phyloP scores from a whole-genome alignment of 2,329 filamentous ascomycete genomes.

The Pseudocercospora cruenta region DNA sequence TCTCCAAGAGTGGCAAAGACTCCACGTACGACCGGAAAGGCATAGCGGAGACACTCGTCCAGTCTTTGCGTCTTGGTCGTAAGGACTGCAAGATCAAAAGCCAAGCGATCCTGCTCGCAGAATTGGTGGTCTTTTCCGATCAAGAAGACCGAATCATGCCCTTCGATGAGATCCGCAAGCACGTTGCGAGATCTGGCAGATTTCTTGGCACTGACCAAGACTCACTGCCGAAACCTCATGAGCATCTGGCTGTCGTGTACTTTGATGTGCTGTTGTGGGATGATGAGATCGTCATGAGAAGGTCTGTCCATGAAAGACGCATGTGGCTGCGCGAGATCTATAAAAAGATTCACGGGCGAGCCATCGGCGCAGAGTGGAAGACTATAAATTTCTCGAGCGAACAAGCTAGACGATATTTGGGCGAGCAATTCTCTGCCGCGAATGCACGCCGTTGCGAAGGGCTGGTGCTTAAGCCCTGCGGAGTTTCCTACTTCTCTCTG shows the following conservation, averaged over 20 bases:
- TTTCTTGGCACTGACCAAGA: constrained; percentile 71
- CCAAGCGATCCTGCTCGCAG: constrained; percentile 80
- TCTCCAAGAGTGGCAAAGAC: constrained; percentile 90
- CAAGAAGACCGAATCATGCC: constrained; percentile 66
- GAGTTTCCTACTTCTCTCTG: constrained; percentile 71
- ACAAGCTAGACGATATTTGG: constrained; percentile 57
- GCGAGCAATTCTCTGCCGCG: constrained; percentile 67
- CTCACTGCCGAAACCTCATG: constrained; percentile 60
- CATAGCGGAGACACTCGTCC: constrained; percentile 66
- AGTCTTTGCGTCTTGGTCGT: constrained; percentile 66
- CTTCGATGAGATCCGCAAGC: constrained; percentile 82
- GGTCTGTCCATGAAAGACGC: constrained; percentile 63
- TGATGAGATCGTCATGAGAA: constrained; percentile 55
- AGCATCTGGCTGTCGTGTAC: constrained; percentile 64
- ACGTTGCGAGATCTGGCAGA: constrained; percentile 72
- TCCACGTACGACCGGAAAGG: constrained; percentile 71
- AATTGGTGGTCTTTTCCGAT: constrained; percentile 78
- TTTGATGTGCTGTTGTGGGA: constrained; percentile 64
- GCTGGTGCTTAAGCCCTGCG: constrained; percentile 74
- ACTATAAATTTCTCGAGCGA: constrained; percentile 66
- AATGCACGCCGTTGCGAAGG: constrained; percentile 74
- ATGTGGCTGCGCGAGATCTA: constrained; percentile 62
- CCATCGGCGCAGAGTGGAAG: constrained; percentile 68
- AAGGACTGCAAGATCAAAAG: constrained; percentile 61
- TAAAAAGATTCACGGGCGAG: constrained; percentile 60